These are phyloP conservation scores for Marchantia paleacea DNA, from an alignment of 225 moss, liverwort and hornwort genomes.

Conservation along the genomic window DNA sequence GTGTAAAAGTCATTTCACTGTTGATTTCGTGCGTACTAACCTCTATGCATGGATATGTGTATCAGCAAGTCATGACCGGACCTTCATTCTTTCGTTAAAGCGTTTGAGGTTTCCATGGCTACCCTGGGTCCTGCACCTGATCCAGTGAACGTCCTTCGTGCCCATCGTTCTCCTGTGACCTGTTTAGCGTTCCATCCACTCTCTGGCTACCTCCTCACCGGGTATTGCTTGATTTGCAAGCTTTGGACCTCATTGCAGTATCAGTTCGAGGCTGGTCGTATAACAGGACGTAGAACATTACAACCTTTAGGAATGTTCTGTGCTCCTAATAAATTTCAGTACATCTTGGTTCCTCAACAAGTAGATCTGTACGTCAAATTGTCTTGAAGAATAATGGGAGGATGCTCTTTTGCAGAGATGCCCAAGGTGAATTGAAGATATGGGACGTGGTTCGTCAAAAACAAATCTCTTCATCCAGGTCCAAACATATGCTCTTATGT, in stretches of 20 bases:
- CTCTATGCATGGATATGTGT: no score
- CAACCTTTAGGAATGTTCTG: neutral
- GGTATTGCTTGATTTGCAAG: slow-evolving; percentile 33
- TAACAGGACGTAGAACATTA: neutral
- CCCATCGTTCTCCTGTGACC: slow-evolving; percentile 79
- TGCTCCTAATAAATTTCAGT: neutral
- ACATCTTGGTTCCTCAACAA: no score
- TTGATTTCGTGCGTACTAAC: no score
- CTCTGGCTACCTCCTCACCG: slow-evolving; percentile 74
- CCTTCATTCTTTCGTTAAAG: neutral
- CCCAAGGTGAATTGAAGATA: slow-evolving; percentile 84
- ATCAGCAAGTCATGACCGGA: no score
- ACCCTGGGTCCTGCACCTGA: slow-evolving; percentile 67
- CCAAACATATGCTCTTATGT: neutral
- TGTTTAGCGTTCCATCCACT: slow-evolving; percentile 68
- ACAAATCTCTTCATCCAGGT: slow-evolving; percentile 80
- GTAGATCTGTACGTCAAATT: neutral
- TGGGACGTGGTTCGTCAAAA: slow-evolving; percentile 81
- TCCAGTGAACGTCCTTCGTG: slow-evolving; percentile 82
- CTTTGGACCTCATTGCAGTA: neutral
- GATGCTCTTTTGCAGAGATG: slow-evolving; percentile 48
- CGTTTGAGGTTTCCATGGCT: slow-evolving; percentile 16
- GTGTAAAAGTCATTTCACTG: no score
- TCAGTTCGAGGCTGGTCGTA: neutral
- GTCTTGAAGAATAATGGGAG: neutral